Conservation (phyloP, 1,284 basidiomycete species). For the Hymenochaete sp. region DNA sequence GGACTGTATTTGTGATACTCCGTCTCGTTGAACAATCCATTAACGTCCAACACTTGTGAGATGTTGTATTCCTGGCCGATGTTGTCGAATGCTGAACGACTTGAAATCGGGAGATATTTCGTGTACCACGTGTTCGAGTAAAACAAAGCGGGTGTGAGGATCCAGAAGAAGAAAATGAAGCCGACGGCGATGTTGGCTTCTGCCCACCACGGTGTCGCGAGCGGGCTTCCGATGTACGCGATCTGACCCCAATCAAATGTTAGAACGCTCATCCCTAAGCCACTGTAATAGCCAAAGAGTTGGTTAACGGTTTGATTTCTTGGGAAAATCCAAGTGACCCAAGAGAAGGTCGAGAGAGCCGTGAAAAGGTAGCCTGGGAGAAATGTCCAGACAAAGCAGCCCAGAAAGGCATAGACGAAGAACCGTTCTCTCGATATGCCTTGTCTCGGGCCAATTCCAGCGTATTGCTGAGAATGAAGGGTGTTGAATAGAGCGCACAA, state of each 20-base stretch:
- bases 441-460: conserved; percentile 33
- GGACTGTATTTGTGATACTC: conserved; percentile 79
- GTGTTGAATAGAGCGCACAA: conserved; percentile 48
- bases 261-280: conserved; percentile 27
- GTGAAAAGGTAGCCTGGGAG: conserved; percentile 44
- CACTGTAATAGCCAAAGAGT: conserved; percentile 27
- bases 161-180: conserved; percentile 36
- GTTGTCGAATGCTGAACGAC: conserved; percentile 51
- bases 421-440: conserved; percentile 44
- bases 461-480: conserved; percentile 43
- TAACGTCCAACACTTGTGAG: conserved; percentile 48
- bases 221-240: conserved; percentile 49
- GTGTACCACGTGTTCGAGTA: conserved; percentile 21
- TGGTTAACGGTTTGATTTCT: conserved; percentile 32
- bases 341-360: conserved; percentile 47
- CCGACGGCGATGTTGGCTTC: conserved; percentile 27
- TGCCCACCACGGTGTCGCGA: conserved; percentile 43
- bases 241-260: conserved; percentile 38
- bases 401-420: conserved; percentile 32
- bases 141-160: conserved; percentile 28
- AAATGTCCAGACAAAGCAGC: conserved; percentile 40
- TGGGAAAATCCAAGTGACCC: conserved; percentile 61
- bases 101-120: conserved; percentile 38
- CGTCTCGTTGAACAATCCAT: conserved; percentile 48
- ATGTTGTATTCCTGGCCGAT: conserved; percentile 64